Evolutionary conservation across 768 basidiomycete species (phyloP), one percentile per base, ranked within the genome.

Genomic region (Lactarius sp.): DNA sequence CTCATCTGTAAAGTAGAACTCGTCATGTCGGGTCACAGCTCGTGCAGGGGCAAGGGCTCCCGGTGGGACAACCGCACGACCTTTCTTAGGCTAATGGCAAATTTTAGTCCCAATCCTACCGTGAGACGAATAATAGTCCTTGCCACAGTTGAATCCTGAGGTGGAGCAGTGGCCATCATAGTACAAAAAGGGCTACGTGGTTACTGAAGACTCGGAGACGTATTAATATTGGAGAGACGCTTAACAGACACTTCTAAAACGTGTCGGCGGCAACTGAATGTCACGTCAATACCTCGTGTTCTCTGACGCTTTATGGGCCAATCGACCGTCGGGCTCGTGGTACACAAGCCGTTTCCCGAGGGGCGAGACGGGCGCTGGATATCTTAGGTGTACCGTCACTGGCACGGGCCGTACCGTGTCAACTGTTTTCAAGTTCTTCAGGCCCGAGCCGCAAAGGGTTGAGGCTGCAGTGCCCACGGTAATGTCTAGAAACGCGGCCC

Each of bases 1-100:
- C 12, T 60, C 64, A n/a, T 60, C 64, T 10, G 59, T 65, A 51
- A 65, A 65, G 54, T 65, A 65, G 47, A 65, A 65, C 31, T 65
- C 64, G 41, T 36, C 49, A 54, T 65, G 64, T 51, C 59, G 53
- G 22, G 33, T 20, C 41, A 47, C 20, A 14, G 27, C 12, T 64
- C 18, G 46, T 54, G 46, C 46, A 39, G 46, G 36, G 27, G 52
- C n/a, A 33, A 51, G 59, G 52, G 52, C n/a, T 41, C 49, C 52
- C 27, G 27, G 27, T 27, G 27, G 27, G 27, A 27, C 27, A 27
- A 27, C 27, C 27, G 2, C 27, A 2, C 27, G 27, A 50, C 52
- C 57, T 20, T 42, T 42, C 20, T 64, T 60, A n/a, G 47, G 47
- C 53, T 55, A 41, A 52, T 44, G 10, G 42, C 13, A 20, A 20